A percentile compares a stretch with the other conserved stretches of the same genome.
Evolutionary conservation across 768 basidiomycete genomes (phyloP).

Genomic region (Holtermanniella nyarrowii): DNA sequence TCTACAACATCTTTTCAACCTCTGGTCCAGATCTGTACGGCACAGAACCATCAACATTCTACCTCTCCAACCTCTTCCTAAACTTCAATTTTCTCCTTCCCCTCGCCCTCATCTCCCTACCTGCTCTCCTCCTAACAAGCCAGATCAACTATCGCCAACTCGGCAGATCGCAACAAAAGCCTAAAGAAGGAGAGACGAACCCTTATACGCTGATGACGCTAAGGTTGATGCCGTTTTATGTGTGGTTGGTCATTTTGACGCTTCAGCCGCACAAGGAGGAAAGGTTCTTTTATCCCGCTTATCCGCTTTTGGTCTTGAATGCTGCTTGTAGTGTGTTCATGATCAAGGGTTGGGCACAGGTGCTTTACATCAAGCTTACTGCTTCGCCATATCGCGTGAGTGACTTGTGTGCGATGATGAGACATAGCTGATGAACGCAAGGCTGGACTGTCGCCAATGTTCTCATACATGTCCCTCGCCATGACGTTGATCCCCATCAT

Average conservation of each 20-base stretch:
- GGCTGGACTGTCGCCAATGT: slow-evolving; percentile 68
- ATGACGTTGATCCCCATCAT: slow-evolving; percentile 57
- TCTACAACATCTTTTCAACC: slow-evolving; percentile 83
- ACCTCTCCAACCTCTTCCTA: slow-evolving; percentile 74
- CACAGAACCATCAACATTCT: slow-evolving; percentile 75
- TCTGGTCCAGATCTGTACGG: slow-evolving; percentile 80
- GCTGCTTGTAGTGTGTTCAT: slow-evolving; percentile 82
- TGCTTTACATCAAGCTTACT: slow-evolving; percentile 59
- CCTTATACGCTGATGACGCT: slow-evolving; percentile 67
- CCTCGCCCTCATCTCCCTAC: slow-evolving; percentile 70
- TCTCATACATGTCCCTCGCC: slow-evolving; percentile 63
- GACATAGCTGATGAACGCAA: slow-evolving; percentile 33
- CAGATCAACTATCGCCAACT: slow-evolving; percentile 62
- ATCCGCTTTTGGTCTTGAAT: slow-evolving; percentile 85
- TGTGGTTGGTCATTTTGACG: slow-evolving; percentile 77
- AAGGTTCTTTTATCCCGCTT: slow-evolving; percentile 93
- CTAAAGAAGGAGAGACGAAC: slow-evolving; percentile 44
- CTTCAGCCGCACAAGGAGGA: slow-evolving; percentile 92
- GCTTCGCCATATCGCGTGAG: slow-evolving; percentile 76
- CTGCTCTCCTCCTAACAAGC: slow-evolving; percentile 64
- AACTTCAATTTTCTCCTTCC: slow-evolving; percentile 86
- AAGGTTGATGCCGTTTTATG: slow-evolving; percentile 74
- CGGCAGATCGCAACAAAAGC: slow-evolving; percentile 50
- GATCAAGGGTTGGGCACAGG: slow-evolving; percentile 76
- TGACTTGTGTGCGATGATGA: slow-evolving; percentile 1